phyloP scores from a whole-genome alignment of 1,139 yeast genomes.

The Scheffersomyces lignicola region DNA sequence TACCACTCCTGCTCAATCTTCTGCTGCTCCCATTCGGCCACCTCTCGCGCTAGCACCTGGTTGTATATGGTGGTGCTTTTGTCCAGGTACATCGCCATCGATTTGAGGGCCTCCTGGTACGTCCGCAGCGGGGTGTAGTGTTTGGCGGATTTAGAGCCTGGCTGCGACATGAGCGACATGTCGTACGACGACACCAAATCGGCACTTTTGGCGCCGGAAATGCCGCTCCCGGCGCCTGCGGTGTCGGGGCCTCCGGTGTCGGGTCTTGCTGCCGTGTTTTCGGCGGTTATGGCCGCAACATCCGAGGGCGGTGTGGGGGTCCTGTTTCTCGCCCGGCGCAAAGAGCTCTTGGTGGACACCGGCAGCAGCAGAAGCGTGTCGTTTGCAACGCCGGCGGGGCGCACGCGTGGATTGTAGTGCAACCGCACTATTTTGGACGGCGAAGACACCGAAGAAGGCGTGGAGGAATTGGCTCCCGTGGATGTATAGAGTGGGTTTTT shows the following conservation, averaged over 20 bases:
- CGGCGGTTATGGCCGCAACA: conserved; percentile 1
- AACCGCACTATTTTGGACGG: conserved; percentile 14
- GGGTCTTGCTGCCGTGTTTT: neutral
- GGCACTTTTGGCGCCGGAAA: neutral
- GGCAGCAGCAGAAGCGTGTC: conserved; percentile 2
- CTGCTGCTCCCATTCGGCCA: conserved; percentile 2
- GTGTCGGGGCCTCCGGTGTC: no score
- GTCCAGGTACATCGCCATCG: conserved; percentile 1
- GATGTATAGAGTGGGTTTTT: no score
- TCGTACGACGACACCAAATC: neutral
- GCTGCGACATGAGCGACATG: neutral
- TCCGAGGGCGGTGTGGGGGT: conserved; percentile 3
- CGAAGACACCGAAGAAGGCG: no score
- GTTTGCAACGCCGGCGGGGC: neutral
- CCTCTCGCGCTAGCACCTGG: no score
- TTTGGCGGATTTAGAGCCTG: neutral
- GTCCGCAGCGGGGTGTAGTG: neutral
- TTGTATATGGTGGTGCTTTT: neutral
- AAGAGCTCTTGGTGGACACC: neutral
- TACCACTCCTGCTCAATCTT: conserved; percentile 25
- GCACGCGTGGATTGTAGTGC: conserved; percentile 9
- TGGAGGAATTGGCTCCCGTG: no score
- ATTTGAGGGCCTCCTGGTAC: neutral
- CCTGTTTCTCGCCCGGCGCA: conserved; percentile 2
- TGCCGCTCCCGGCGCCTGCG: no score